Conservation (phyloP, 257 asterid species). For the Solanum pimpinellifolium region DNA sequence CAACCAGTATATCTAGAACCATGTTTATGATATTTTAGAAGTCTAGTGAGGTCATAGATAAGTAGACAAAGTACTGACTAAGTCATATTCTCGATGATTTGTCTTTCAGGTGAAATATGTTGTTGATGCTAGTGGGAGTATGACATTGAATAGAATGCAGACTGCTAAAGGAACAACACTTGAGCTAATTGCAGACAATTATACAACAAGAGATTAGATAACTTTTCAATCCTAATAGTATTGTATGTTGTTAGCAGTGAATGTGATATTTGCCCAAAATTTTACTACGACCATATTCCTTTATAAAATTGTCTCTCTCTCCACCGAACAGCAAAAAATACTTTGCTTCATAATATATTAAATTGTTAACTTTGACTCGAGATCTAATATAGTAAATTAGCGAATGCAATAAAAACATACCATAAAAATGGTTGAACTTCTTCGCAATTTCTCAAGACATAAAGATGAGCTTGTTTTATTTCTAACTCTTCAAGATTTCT, state of each 20-base stretch:
- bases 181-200: constrained; percentile 85
- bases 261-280: not conserved
- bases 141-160: constrained; percentile 66
- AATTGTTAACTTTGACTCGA: not conserved
- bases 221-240: not conserved
- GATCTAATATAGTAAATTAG: not conserved
- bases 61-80: not conserved
- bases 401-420: too few species aligned
- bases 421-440: too few species aligned
- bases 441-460: too few species aligned
- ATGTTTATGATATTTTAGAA: not conserved
- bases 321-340: not conserved
- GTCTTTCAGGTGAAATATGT: constrained; percentile 74
- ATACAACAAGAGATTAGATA: constrained; percentile 98
- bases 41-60: not conserved
- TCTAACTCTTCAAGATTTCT: too few species aligned
- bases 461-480: too few species aligned
- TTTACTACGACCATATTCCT: not conserved
- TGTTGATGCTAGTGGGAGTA: constrained; percentile 62
- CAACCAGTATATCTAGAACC: not conserved
- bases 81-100: not conserved
- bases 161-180: constrained; percentile 97
- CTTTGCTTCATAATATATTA: not conserved
- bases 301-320: not conserved
- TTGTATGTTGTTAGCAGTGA: not conserved